Percentiles rank a stretch among this genome's conserved stretches.
phyloP scores from a whole-genome alignment of 2,329 filamentous ascomycete species.

The Colletotrichum euphorbiae region DNA sequence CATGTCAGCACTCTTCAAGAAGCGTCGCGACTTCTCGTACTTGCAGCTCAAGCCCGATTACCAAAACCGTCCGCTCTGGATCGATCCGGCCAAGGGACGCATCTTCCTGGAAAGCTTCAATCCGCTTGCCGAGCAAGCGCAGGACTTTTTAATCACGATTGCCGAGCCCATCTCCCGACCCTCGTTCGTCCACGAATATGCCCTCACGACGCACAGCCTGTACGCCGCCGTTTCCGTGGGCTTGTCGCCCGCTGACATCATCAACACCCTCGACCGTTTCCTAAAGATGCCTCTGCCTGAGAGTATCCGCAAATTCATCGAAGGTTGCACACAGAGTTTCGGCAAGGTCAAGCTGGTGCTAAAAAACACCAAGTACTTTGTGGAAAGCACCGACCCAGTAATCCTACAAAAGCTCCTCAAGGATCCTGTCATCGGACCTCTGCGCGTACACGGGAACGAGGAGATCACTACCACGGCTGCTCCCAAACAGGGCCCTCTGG shows the following conservation, averaged over 20 bases:
- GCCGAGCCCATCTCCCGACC: constrained; percentile 93
- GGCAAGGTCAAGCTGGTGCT: constrained; percentile 96
- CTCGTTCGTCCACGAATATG: constrained; percentile 92
- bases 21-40: constrained; percentile 79
- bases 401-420: constrained; percentile 89
- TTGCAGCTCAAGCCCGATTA: constrained; percentile 89
- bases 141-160: constrained; percentile 96
- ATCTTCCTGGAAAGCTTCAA: constrained; percentile 97
- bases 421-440: constrained; percentile 83
- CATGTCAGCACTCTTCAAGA: constrained; percentile 49
- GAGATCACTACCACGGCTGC: constrained; percentile 85
- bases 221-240: constrained; percentile 97
- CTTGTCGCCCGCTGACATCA: constrained; percentile 89
- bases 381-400: constrained; percentile 89
- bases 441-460: constrained; percentile 77
- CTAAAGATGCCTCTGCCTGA: constrained; percentile 89
- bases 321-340: constrained; percentile 85
- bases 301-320: constrained; percentile 82
- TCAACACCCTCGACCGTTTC: constrained; percentile 86
- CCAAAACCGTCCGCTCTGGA: constrained; percentile 90
- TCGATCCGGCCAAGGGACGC: constrained; percentile 85
- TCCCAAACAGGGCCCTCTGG: constrained; percentile 86
- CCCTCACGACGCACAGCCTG: constrained; percentile 89
- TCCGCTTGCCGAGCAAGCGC: constrained; percentile 84
- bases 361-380: constrained; percentile 93